Conservation (phyloP, 31 red algal species). For the Bonnemaisonia californica region DNA sequence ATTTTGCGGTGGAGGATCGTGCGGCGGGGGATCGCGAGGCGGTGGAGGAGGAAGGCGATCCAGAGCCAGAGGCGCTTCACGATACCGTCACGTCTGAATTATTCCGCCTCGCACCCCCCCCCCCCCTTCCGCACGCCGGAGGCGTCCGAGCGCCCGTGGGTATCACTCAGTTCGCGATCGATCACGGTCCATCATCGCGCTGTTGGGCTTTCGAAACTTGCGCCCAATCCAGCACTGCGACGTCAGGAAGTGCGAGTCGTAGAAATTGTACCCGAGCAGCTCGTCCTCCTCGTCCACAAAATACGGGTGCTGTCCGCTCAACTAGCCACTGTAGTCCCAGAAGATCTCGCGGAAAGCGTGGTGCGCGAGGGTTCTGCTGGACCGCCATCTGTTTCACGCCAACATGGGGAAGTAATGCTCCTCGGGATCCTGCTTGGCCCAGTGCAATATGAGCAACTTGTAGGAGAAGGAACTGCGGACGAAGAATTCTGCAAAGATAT, state of each 20-base stretch:
- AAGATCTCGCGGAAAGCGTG: constrained; percentile 58
- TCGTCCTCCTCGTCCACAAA: constrained; percentile 40
- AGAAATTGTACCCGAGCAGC: constrained; percentile 8
- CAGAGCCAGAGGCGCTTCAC: constrained; percentile 5
- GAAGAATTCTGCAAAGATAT: constrained; percentile 35
- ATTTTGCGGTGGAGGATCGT: not conserved
- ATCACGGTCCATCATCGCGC: constrained; percentile 59
- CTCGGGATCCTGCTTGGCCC: constrained; percentile 44
- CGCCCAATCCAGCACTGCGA: constrained; percentile 53
- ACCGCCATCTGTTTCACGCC: constrained; percentile 25
- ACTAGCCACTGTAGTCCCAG: constrained; percentile 40
- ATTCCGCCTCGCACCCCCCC: not conserved
- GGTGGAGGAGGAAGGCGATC: constrained; percentile 28
- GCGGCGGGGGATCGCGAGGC: constrained; percentile 15
- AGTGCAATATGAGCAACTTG: constrained; percentile 39
- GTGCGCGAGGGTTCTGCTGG: constrained; percentile 34
- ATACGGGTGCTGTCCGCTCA: constrained; percentile 60
- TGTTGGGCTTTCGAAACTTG: constrained; percentile 44
- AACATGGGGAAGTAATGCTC: constrained; percentile 71
- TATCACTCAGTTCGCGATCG: constrained; percentile 44
- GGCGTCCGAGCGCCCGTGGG: constrained; percentile 13
- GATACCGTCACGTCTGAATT: constrained; percentile 11
- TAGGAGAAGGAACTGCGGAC: constrained; percentile 24
- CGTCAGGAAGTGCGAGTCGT: constrained; percentile 9
- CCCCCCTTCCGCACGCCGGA: not conserved